Conservation (phyloP, 768 basidiomycete species). For the Melanogaster broomeanus region DNA sequence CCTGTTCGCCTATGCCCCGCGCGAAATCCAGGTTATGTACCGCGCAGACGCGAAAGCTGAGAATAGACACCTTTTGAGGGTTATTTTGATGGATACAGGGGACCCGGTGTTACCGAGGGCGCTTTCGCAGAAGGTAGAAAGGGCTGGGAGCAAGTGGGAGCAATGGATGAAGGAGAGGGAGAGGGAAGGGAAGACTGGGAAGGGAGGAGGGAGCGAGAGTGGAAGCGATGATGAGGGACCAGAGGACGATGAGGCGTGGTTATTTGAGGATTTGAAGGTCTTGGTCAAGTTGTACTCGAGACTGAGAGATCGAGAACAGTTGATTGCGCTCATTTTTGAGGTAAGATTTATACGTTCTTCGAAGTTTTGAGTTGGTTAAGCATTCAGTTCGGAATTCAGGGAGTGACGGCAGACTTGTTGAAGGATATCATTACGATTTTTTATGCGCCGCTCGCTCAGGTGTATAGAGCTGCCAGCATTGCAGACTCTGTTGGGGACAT, state of each 20-base stretch:
- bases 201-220: slow-evolving; percentile 40
- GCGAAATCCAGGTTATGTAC: slow-evolving; percentile 84
- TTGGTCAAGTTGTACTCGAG: slow-evolving; percentile 77
- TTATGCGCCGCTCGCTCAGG: slow-evolving; percentile 93
- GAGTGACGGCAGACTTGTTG: slow-evolving; percentile 89
- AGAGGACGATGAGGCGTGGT: slow-evolving; percentile 92
- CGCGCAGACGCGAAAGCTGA: slow-evolving; percentile 77
- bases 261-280: slow-evolving; percentile 88
- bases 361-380: neutral
- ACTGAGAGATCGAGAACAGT: slow-evolving; percentile 84
- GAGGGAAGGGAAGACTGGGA: slow-evolving; percentile 36
- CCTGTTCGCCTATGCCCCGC: slow-evolving; percentile 82
- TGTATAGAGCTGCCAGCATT: slow-evolving; percentile 96
- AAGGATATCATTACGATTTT: slow-evolving; percentile 99
- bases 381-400: slow-evolving; percentile 47
- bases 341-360: slow-evolving; percentile 40
- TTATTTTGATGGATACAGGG: slow-evolving; percentile 78
- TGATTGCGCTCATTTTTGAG: slow-evolving; percentile 95
- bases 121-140: slow-evolving; percentile 80
- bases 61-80: slow-evolving; percentile 71
- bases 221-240: slow-evolving; percentile 96
- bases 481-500: slow-evolving; percentile 90
- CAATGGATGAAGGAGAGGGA: slow-evolving; percentile 67
- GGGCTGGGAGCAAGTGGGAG: slow-evolving; percentile 75
- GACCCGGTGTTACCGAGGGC: slow-evolving; percentile 72